These are phyloP conservation scores for Ministeria vibrans DNA, from an alignment of 78 protist genomes.

Conservation along the genomic window DNA sequence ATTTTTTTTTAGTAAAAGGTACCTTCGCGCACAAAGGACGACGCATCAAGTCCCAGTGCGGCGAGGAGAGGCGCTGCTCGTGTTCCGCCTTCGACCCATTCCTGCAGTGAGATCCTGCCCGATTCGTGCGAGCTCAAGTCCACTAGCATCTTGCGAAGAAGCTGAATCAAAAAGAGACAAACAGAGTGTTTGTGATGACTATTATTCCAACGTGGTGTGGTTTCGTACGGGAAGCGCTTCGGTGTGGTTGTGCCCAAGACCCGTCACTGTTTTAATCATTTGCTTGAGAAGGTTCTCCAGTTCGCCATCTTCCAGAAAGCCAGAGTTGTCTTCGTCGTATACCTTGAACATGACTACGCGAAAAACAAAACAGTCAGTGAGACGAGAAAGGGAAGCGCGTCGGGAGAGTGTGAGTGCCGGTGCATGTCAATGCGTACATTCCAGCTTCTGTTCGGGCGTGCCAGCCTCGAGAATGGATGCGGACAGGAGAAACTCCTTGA, in stretches of 20 bases:
- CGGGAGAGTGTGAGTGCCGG: background rate
- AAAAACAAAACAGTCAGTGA: background rate
- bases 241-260: background rate
- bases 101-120: background rate
- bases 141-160: background rate
- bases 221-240: background rate
- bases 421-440: background rate
- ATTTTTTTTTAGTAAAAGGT: too few relatives aligned
- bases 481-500: background rate
- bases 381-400: background rate
- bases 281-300: background rate
- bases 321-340: background rate
- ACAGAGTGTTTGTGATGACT: too few relatives aligned
- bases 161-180: too few relatives aligned
- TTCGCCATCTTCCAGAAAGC: background rate
- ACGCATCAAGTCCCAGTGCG: background rate
- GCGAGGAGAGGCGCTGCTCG: background rate
- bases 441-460: background rate
- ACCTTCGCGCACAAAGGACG: too few relatives aligned
- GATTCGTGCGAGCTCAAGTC: background rate
- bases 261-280: background rate
- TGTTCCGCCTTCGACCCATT: background rate
- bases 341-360: constrained; percentile 5
- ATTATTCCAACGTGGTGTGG: too few relatives aligned
- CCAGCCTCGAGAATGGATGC: constrained; percentile 1